Percentiles rank a stretch among this genome's conserved stretches.
phyloP scores from a whole-genome alignment of 352 stramenopile species.

The Phytopythium sindhum region DNA sequence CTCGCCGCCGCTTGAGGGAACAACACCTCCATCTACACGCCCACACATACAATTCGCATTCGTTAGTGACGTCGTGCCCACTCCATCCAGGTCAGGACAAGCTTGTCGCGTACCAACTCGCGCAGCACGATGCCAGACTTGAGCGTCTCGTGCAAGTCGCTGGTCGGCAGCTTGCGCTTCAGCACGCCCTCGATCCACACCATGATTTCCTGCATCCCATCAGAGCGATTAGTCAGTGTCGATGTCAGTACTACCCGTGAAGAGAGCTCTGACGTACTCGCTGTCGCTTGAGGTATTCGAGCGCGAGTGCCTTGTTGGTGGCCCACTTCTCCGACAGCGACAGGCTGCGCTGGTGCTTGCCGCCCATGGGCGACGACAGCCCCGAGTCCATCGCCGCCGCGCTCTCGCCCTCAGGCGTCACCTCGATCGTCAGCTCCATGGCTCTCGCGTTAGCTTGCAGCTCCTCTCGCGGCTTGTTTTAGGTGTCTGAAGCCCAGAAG shows the following conservation, averaged over 20 bases:
- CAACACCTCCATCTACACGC: slow-evolving; percentile 43
- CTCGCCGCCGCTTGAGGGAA: slow-evolving; percentile 44
- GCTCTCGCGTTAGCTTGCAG: not conserved
- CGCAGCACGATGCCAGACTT: slow-evolving; percentile 76
- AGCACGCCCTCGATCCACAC: slow-evolving; percentile 73
- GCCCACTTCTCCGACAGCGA: slow-evolving; percentile 78
- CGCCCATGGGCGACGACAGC: slow-evolving; percentile 49
- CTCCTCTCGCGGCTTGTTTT: slow-evolving; percentile 5
- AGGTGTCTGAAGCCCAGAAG: not conserved
- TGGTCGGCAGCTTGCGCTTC: slow-evolving; percentile 44
- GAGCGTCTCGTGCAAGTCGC: slow-evolving; percentile 57
- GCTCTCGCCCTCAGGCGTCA: slow-evolving; percentile 29
- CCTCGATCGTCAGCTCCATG: slow-evolving; percentile 44
- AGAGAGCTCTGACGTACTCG: slow-evolving; percentile 24
- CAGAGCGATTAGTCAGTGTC: not conserved
- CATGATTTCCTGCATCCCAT: slow-evolving; percentile 49
- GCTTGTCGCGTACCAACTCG: slow-evolving; percentile 40
- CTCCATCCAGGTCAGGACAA: not conserved
- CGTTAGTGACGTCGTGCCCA: not conserved
- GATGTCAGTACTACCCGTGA: not conserved
- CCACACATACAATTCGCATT: not conserved
- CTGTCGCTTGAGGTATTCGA: slow-evolving; percentile 74
- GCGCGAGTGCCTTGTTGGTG: slow-evolving; percentile 61
- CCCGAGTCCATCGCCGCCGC: slow-evolving; percentile 12
- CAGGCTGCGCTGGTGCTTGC: slow-evolving; percentile 63